These are phyloP conservation scores for Aspergillus arachidicola DNA, from an alignment of 2,329 filamentous ascomycete genomes.

Conservation along the genomic window DNA sequence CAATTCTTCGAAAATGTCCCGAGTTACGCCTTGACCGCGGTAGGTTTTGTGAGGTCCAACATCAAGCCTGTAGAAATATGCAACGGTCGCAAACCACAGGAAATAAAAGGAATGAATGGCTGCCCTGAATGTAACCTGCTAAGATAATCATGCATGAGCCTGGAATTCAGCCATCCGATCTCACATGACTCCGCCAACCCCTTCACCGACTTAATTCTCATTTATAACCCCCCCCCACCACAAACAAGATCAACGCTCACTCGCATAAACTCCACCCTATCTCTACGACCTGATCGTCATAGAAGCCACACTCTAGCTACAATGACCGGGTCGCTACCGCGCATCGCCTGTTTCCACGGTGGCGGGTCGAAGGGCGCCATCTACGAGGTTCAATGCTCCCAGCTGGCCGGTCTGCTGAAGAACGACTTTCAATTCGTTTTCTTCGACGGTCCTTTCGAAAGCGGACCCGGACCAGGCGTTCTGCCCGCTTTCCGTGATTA, in stretches of 20 bases:
- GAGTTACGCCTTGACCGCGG: no score
- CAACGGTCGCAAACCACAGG: no score
- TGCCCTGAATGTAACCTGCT: no score
- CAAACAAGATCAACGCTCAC: background rate
- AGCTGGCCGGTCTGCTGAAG: conserved; percentile 17
- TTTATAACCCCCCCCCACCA: background rate
- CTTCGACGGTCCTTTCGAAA: conserved; percentile 24
- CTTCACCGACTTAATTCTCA: background rate
- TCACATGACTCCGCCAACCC: background rate
- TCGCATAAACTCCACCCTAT: background rate
- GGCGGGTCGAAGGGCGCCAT: conserved; percentile 22
- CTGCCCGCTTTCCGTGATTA: conserved; percentile 24
- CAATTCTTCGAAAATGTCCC: no score
- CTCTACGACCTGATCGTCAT: background rate
- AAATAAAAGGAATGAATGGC: no score
- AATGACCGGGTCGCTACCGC: conserved; percentile 12
- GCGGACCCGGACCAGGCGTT: conserved; percentile 22
- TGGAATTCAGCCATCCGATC: no score
- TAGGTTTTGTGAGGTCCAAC: no score
- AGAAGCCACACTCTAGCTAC: background rate
- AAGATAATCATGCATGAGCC: no score
- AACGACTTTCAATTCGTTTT: conserved; percentile 22
- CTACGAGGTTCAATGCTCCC: conserved; percentile 23
- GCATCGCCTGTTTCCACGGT: conserved; percentile 29
- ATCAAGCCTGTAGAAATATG: no score